phyloP scores from a whole-genome alignment of 1,284 basidiomycete species.

The Ceratobasidium papillatum region DNA sequence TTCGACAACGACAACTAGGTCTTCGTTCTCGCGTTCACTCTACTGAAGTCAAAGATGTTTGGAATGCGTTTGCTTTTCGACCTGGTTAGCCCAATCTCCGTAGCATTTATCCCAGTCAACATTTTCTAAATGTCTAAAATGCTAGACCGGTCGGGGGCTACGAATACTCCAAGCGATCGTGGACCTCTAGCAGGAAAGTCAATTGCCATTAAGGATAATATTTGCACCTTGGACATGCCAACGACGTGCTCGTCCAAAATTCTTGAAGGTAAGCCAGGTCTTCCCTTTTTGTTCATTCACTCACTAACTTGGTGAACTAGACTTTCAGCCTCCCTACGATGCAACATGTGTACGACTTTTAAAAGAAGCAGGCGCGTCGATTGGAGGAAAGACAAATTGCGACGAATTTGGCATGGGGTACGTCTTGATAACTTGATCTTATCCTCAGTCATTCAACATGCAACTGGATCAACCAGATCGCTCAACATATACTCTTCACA shows the following conservation, averaged over 20 bases:
- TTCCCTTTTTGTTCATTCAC: background rate
- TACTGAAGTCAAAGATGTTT: constrained; percentile 5
- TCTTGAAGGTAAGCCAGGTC: constrained; percentile 62
- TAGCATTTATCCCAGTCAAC: background rate
- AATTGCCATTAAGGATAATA: constrained; percentile 87
- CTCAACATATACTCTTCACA: constrained; percentile 74
- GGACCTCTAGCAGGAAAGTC: constrained; percentile 17
- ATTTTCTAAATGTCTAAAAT: background rate
- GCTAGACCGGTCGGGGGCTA: background rate
- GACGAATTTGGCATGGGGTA: constrained; percentile 99
- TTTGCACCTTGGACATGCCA: constrained; percentile 71
- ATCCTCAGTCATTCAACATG: background rate
- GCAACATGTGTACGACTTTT: constrained; percentile 84
- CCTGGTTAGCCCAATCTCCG: background rate
- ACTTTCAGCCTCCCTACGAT: constrained; percentile 83
- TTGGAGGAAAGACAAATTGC: constrained; percentile 92
- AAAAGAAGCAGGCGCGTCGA: constrained; percentile 69
- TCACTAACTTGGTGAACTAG: constrained; percentile 52
- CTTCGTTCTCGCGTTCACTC: background rate
- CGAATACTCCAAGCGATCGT: background rate
- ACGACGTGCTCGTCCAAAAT: constrained; percentile 85
- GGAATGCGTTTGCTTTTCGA: constrained; percentile 34
- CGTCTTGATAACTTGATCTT: constrained; percentile 44
- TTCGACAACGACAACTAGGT: background rate
- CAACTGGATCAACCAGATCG: constrained; percentile 60